Evolutionary conservation across 2,329 filamentous ascomycete species (phyloP).

Genomic region (Phyllosticta citribraziliensis): DNA sequence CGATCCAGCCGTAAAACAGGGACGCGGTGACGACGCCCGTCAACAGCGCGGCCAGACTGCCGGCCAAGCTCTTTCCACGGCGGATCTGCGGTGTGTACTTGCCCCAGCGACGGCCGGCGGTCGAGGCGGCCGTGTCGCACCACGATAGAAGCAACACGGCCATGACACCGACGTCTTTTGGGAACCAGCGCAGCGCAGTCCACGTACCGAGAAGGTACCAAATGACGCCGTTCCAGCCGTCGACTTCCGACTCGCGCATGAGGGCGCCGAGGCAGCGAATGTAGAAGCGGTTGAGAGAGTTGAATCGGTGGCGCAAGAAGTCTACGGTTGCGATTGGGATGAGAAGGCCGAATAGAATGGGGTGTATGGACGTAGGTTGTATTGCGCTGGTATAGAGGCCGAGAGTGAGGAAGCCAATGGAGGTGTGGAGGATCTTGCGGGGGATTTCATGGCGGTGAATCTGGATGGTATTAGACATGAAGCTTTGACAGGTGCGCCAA

Average conservation of each 20-base stretch:
- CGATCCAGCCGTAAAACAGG: conserved; percentile 82
- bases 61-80: conserved; percentile 82
- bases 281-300: conserved; percentile 76
- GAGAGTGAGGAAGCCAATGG: conserved; percentile 88
- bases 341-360: conserved; percentile 69
- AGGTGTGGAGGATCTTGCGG: conserved; percentile 78
- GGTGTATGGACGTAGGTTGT: conserved; percentile 69
- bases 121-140: conserved; percentile 96
- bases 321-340: conserved; percentile 79
- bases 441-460: conserved; percentile 92
- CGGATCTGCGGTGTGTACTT: conserved; percentile 79
- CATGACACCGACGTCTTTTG: conserved; percentile 88
- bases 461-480: conserved; percentile 19
- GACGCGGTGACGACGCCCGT: conserved; percentile 75
- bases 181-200: conserved; percentile 74
- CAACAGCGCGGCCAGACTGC: conserved; percentile 71
- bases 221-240: conserved; percentile 92
- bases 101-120: conserved; percentile 83
- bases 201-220: conserved; percentile 91
- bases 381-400: conserved; percentile 74
- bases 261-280: conserved; percentile 75
- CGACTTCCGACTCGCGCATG: conserved; percentile 94
- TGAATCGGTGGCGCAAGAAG: conserved; percentile 70
- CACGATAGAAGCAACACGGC: conserved; percentile 84
- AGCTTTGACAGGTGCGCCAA: conserved; percentile 4